Evolutionary conservation across 352 stramenopile genomes (phyloP), one percentile per base, ranked within the genome.

Genomic region (Globisporangium mamillatum): DNA sequence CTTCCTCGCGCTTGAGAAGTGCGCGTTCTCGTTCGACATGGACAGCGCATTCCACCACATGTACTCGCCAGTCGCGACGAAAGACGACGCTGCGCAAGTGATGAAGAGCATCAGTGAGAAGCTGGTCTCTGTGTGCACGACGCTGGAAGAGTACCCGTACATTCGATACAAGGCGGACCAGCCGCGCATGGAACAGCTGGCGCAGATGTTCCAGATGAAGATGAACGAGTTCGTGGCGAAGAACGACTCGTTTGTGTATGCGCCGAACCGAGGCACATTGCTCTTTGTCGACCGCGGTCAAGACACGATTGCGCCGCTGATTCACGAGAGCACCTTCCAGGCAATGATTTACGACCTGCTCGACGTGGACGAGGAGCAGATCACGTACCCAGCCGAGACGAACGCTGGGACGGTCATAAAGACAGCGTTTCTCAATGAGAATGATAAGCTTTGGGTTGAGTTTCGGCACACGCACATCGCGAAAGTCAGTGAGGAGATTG

Each of bases 251-350:
- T 99, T 98, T 82, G 95, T 90, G 73, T 98, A 98, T 72, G 80
- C 86, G 0, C 69, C 84, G 0, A 95, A 93, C 52, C 82, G 95
- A 25, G 90, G 92, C 0, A 99, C 97, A 0, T 63, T 99, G 6
- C 77, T 99, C 1, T 86, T 99, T 32, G 78, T 99, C 55, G 97
- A 99, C 78, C 84, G 97, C 58, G 86, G 89, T 3, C 89, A 97
- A 68, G 97, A 99, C 77, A 87, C 91, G 52, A 78, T 99, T 24
- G 92, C 96, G 16, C 97, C 97, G 0, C 78, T 99, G 41, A 97
- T 99, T 75, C 97, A 99, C 75, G 96, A 99, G 72, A 99, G 98
- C 77, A 98, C 91, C 2, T 99, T 99, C 75, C 96, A 99, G 76
- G 91, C 96, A 1, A 95, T 99, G 86, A 92, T 99, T 18, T 96